phyloP scores from a whole-genome alignment of 495 filamentous ascomycete species.

The Aspergillus steynii region DNA sequence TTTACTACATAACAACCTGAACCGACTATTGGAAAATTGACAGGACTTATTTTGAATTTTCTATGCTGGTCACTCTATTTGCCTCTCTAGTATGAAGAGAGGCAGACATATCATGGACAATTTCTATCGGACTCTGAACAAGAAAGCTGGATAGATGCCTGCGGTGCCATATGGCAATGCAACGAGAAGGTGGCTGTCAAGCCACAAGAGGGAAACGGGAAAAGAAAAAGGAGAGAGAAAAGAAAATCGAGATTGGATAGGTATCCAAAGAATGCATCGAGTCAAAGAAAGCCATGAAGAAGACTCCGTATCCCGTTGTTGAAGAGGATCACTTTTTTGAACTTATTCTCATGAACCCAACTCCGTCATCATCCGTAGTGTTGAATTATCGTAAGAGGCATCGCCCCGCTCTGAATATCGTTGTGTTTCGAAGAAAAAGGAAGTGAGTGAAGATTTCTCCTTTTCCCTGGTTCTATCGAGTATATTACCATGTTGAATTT shows the following conservation, averaged over 20 bases:
- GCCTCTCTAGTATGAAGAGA: not conserved
- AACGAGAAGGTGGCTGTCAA: not conserved
- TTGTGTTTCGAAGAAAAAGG: conserved; percentile 3
- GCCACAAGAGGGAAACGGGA: conserved; percentile 10
- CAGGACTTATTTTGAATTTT: not conserved
- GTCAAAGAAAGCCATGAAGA: conserved; percentile 10
- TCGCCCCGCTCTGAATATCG: not conserved
- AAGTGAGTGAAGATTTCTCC: not conserved
- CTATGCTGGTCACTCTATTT: not conserved
- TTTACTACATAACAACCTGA: too few relatives aligned
- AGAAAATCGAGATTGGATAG: conserved; percentile 7
- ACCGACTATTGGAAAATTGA: too few relatives aligned
- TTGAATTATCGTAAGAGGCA: conserved; percentile 25
- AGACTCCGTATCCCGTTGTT: conserved; percentile 33
- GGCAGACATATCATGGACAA: not conserved
- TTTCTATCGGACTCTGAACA: not conserved
- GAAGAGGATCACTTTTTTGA: conserved; percentile 29
- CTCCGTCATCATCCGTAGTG: conserved; percentile 28
- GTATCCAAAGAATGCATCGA: conserved; percentile 16
- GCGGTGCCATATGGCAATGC: not conserved
- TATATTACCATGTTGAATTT: conserved; percentile 8
- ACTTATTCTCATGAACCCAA: conserved; percentile 22
- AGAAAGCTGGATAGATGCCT: not conserved
- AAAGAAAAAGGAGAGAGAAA: conserved; percentile 10
- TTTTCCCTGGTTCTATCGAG: not conserved